Conservation (phyloP, 148 eudicot genomes). For the Vaccinium macrocarpon region DNA sequence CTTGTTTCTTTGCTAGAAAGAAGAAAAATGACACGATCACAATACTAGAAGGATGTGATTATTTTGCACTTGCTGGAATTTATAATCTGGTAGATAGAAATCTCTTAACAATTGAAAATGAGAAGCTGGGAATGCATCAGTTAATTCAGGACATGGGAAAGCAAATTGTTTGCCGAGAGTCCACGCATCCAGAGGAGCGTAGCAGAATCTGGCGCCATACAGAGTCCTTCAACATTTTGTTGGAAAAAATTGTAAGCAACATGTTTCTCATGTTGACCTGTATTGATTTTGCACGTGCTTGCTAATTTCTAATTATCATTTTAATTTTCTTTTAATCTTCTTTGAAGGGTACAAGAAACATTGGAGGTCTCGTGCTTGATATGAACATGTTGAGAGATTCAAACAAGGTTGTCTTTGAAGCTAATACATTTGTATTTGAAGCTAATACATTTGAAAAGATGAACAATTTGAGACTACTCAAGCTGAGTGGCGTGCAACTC, state of each 20-base stretch:
- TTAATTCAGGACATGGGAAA: constrained; percentile 4
- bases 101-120: constrained; percentile 1
- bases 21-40: background rate
- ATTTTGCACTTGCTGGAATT: background rate
- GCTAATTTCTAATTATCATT: background rate
- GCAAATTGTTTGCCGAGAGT: background rate
- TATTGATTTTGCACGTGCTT: background rate
- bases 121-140: constrained; percentile 2
- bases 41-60: background rate
- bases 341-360: background rate
- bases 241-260: background rate
- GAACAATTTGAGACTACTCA: background rate
- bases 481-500: background rate
- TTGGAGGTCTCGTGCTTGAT: background rate
- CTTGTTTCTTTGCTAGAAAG: background rate
- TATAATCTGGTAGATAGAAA: background rate
- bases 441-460: background rate
- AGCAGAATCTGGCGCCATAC: background rate
- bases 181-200: background rate
- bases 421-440: background rate
- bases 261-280: background rate
- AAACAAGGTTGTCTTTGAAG: background rate
- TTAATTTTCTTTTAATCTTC: background rate
- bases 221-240: background rate
- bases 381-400: background rate